Percentiles rank a stretch among this genome's conserved stretches.
These are phyloP conservation scores for Termitomyces sp. DNA, from an alignment of 768 basidiomycete genomes.

Conservation along the genomic window DNA sequence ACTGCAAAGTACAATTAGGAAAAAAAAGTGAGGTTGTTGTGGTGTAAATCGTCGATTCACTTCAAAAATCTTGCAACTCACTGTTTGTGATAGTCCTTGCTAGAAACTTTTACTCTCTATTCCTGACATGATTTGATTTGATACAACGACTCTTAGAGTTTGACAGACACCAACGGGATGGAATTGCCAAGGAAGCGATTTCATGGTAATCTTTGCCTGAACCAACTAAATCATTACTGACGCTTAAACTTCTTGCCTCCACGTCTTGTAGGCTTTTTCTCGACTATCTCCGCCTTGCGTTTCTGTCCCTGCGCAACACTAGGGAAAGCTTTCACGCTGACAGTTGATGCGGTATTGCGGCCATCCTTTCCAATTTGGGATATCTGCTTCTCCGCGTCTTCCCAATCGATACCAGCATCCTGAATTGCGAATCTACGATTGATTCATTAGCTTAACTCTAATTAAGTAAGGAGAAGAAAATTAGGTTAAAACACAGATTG, in stretches of 20 bases:
- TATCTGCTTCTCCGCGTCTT: conserved; percentile 69
- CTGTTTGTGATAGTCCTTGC: no score
- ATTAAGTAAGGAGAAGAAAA: conserved; percentile 1
- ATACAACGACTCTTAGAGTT: no score
- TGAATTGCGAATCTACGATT: conserved; percentile 68
- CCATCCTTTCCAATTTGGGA: conserved; percentile 29
- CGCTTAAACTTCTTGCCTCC: conserved; percentile 42
- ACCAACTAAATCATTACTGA: background rate
- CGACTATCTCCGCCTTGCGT: conserved; percentile 45
- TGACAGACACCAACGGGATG: background rate
- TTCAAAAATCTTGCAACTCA: no score
- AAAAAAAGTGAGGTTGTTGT: no score
- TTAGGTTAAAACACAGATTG: background rate
- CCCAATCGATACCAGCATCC: conserved; percentile 67
- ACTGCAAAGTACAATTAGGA: no score
- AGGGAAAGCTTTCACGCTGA: conserved; percentile 61
- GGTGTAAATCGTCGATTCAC: no score
- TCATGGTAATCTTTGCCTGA: background rate
- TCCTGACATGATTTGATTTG: no score
- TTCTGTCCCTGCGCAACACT: conserved; percentile 38
- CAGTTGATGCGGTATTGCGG: conserved; percentile 55
- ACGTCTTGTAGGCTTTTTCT: conserved; percentile 46
- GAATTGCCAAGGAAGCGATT: background rate
- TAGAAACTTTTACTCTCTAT: no score
- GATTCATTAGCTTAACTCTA: conserved; percentile 15